Base-by-base conservation (phyloP, 1,284 basidiomycete genomes). In the Ceratorhiza oryzae-sativae region DNA sequence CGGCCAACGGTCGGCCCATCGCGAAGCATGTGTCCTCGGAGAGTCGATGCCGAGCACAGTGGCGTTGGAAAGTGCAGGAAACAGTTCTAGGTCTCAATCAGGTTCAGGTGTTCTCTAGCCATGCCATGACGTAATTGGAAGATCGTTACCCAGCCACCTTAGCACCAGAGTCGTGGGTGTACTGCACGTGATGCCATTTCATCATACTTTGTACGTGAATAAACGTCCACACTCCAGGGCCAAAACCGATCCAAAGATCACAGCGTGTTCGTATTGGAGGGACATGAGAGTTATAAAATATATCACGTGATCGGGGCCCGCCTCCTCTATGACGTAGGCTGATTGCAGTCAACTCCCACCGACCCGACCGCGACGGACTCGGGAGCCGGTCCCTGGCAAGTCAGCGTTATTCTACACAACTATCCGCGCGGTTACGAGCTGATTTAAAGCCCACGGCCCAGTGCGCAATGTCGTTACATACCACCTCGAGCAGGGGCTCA, bases 341-440 rank as follows among this genome's bases (percentile, higher is more conserved):
- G n/a, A n/a, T n/a, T n/a, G n/a, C n/a, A n/a, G n/a, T n/a, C n/a
- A n/a, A n/a, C 32, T 41, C 56, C 49, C 27, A n/a, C 20, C 18
- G 56, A 59, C 39, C 18, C 27, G 39, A 59, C 30, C 56, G 8
- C 32, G 8, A 56, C 55, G 30, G 10, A 6, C 56, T 18, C 56
- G 56, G 36, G 20, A 20, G 56, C 56, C 56, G 56, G 56, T 9
- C 6, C 56, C 30, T 12, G 56, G 56, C 56, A 59, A 41, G 56
- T 59, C 34, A 42, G 39, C 56, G 23, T 12, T 36, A 18, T 23
- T 45, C 42, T 6, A 18, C 18, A 18, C n/a, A 8, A 45, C n/a
- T 45, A 9, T 45, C 46, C 46, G 46, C 55, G 56, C 56, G 51
- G 51, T 25, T 55, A n/a, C n/a, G n/a, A 55, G 51, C 18, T 23